Percentiles rank a stretch among this genome's conserved stretches.
Conservation (phyloP, 768 basidiomycete species). For the Amanita thiersii region DNA sequence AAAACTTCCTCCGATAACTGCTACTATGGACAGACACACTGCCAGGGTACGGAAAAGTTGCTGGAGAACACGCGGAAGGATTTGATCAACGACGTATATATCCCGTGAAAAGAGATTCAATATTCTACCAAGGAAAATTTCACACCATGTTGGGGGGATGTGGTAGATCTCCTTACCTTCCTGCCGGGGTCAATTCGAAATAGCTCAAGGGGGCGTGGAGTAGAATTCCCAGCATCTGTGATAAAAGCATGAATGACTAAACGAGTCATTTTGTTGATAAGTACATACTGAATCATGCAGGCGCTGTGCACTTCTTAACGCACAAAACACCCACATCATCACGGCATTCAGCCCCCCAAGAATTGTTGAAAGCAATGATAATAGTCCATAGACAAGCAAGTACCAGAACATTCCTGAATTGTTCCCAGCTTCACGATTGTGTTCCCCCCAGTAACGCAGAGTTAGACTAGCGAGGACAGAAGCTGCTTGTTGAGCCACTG, state of each 20-base stretch:
- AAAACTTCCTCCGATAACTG: constrained; percentile 76
- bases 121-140: constrained; percentile 38
- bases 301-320: constrained; percentile 61
- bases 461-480: constrained; percentile 56
- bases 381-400: constrained; percentile 58
- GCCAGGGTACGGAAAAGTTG: constrained; percentile 60
- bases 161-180: constrained; percentile 41
- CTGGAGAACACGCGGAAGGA: constrained; percentile 72
- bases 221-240: constrained; percentile 70
- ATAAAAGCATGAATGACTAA: background rate
- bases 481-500: constrained; percentile 47
- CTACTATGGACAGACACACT: constrained; percentile 47
- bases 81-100: constrained; percentile 77
- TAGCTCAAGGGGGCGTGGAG: constrained; percentile 81
- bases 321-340: constrained; percentile 71
- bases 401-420: constrained; percentile 54
- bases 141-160: background rate
- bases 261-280: background rate
- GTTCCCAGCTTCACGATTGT: constrained; percentile 51
- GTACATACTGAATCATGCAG: constrained; percentile 68
- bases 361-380: constrained; percentile 50
- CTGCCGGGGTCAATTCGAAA: constrained; percentile 85
- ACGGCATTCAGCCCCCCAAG: constrained; percentile 49
- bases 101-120: constrained; percentile 91
- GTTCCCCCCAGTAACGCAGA: constrained; percentile 77